Percentiles rank a stretch among this genome's conserved stretches.
phyloP scores from a whole-genome alignment of 2,329 filamentous ascomycete species.

The Beauveria asiatica region DNA sequence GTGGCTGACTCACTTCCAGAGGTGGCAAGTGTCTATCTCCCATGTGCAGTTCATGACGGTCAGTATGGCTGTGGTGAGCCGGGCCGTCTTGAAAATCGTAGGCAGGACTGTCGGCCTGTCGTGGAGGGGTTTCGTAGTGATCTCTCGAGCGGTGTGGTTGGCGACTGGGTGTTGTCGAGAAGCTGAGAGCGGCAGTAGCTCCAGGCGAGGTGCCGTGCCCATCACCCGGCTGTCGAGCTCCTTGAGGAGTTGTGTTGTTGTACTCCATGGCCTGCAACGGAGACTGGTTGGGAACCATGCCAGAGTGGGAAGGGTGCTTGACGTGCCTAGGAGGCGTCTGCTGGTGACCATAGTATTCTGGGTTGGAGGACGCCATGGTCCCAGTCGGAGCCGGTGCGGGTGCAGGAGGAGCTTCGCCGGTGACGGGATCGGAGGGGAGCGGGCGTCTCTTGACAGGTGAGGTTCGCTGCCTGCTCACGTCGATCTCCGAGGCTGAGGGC shows the following conservation, averaged over 20 bases:
- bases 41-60: slow-evolving; percentile 29
- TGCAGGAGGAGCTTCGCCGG: slow-evolving; percentile 36
- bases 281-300: slow-evolving; percentile 42
- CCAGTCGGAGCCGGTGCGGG: slow-evolving; percentile 13
- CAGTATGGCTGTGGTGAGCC: slow-evolving; percentile 26
- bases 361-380: slow-evolving; percentile 22
- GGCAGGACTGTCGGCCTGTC: slow-evolving; percentile 14
- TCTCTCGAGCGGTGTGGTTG: slow-evolving; percentile 28
- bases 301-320: slow-evolving; percentile 28
- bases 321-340: slow-evolving; percentile 41
- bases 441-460: slow-evolving; percentile 73
- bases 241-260: slow-evolving; percentile 30
- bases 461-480: slow-evolving; percentile 34
- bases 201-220: slow-evolving; percentile 28
- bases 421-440: slow-evolving; percentile 69
- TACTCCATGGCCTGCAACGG: slow-evolving; percentile 46
- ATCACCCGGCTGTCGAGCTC: slow-evolving; percentile 26
- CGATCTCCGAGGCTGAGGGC: slow-evolving; percentile 28
- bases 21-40: slow-evolving; percentile 27
- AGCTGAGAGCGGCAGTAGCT: slow-evolving; percentile 15
- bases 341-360: slow-evolving; percentile 27
- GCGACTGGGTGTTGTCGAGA: slow-evolving; percentile 16
- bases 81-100: slow-evolving; percentile 30
- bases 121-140: slow-evolving; percentile 26
- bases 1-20: slow-evolving; percentile 38